Percentiles rank a stretch among this genome's conserved stretches.
These are phyloP conservation scores for Dactylellina cionopaga DNA, from an alignment of 2,329 filamentous ascomycete genomes.

Conservation along the genomic window DNA sequence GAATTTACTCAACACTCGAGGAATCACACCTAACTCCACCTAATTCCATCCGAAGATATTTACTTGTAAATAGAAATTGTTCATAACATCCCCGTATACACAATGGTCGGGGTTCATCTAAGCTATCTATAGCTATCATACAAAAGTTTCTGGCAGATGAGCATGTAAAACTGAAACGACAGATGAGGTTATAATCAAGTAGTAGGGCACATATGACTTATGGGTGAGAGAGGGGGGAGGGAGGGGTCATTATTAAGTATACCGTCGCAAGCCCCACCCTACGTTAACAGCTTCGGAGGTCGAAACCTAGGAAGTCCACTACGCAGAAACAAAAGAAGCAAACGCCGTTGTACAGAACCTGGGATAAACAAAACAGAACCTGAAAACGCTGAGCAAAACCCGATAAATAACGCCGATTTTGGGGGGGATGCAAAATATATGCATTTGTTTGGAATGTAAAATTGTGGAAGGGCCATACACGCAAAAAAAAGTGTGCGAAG, in stretches of 20 bases:
- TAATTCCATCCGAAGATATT: neutral
- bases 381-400: neutral
- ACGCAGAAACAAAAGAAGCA: neutral
- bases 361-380: neutral
- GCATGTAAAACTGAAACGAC: neutral
- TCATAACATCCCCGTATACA: neutral
- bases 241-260: neutral
- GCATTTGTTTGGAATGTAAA: slow-evolving; percentile 29
- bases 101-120: neutral
- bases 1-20: neutral
- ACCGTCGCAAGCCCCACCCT: neutral
- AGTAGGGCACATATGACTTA: neutral
- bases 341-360: slow-evolving; percentile 12
- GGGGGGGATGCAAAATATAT: slow-evolving; percentile 30
- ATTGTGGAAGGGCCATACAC: neutral
- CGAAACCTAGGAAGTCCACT: too few relatives aligned
- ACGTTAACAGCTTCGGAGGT: too few relatives aligned
- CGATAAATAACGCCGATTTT: slow-evolving; percentile 43
- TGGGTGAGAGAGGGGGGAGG: neutral
- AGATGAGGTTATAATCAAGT: neutral
- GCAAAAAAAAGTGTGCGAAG: neutral
- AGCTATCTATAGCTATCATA: slow-evolving; percentile 3
- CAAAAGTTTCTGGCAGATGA: neutral
- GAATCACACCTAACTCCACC: too few relatives aligned
- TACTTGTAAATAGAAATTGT: neutral